Base-by-base conservation (phyloP, 2,329 filamentous ascomycete genomes). In the Thermothelomyces thermophilus region DNA sequence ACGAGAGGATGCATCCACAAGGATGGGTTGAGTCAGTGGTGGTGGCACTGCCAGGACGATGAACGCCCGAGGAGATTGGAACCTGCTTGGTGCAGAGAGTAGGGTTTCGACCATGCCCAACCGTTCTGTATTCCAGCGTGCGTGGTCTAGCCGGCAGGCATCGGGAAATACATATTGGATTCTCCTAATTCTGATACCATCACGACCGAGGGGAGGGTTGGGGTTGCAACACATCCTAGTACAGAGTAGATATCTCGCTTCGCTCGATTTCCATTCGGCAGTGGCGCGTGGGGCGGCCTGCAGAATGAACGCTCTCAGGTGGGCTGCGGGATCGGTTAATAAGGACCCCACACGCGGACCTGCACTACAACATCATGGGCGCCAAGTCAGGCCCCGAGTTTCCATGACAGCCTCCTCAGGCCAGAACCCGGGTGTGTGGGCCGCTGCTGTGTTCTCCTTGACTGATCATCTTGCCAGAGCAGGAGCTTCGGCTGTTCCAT, bases 291-390 rank as follows among this genome's bases (percentile, higher is more conserved):
- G 41, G 49, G 48, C 33, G 48, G 48, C 19, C 46, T 49, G 47
- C 47, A 48, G 33, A 30, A 49, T 48, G 50, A n/a, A 49, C 47
- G 50, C 46, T 22, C 26, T 26, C n/a, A n/a, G n/a, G n/a, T 28
- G 24, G 48, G 9, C 16, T 24, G 42, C 36, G 24, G 33, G 31
- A 31, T 28, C 17, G 41, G 37, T 28, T 33, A n/a, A n/a, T n/a
- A n/a, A 30, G 11, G 24, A 45, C 51, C 54, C 54, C 54, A 56
- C 53, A 45, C 37, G 24, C 45, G n/a, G n/a, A n/a, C n/a, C n/a
- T n/a, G n/a, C n/a, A n/a, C 20, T 26, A 28, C 26, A 30, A 52
- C 51, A 52, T 52, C 54, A 54, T 54, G 49, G 24, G 31, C 26
- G 50, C 45, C 50, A 42, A 41, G 50, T 46, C 40, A 22, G 35